Conservation (phyloP, 1,139 yeast genomes). For the Geotrichum macrosporum region DNA sequence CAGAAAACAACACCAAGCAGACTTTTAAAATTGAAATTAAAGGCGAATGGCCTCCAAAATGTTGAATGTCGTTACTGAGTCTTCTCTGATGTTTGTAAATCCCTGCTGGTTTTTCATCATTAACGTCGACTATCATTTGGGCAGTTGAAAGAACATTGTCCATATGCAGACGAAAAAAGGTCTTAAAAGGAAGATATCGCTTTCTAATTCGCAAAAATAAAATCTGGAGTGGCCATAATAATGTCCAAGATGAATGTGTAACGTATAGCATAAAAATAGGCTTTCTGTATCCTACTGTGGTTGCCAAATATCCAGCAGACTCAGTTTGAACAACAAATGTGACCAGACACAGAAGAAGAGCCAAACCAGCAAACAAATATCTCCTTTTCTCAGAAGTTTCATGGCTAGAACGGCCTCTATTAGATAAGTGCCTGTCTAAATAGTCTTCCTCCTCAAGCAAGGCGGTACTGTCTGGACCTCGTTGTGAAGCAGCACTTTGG, state of each 20-base stretch:
- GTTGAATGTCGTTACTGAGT: slow-evolving; percentile 31
- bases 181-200: slow-evolving; percentile 36
- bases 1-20: slow-evolving; percentile 47
- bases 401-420: background rate
- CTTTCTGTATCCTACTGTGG: slow-evolving; percentile 53
- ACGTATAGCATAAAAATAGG: slow-evolving; percentile 63
- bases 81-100: slow-evolving; percentile 31
- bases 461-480: background rate
- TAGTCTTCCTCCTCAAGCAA: slow-evolving; percentile 5
- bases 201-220: slow-evolving; percentile 37
- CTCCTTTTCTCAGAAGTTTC: slow-evolving; percentile 17
- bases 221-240: slow-evolving; percentile 69
- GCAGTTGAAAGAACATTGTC: slow-evolving; percentile 52
- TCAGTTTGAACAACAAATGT: slow-evolving; percentile 79
- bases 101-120: slow-evolving; percentile 41
- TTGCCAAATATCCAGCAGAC: slow-evolving; percentile 67
- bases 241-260: slow-evolving; percentile 79
- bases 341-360: slow-evolving; percentile 57
- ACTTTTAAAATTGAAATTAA: slow-evolving; percentile 39
- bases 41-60: slow-evolving; percentile 28
- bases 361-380: slow-evolving; percentile 43
- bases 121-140: slow-evolving; percentile 42
- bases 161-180: slow-evolving; percentile 47
- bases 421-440: slow-evolving; percentile 1
- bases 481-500: background rate